These are phyloP conservation scores for Phoma sp. DNA, from an alignment of 2,329 filamentous ascomycete species.

Conservation along the genomic window DNA sequence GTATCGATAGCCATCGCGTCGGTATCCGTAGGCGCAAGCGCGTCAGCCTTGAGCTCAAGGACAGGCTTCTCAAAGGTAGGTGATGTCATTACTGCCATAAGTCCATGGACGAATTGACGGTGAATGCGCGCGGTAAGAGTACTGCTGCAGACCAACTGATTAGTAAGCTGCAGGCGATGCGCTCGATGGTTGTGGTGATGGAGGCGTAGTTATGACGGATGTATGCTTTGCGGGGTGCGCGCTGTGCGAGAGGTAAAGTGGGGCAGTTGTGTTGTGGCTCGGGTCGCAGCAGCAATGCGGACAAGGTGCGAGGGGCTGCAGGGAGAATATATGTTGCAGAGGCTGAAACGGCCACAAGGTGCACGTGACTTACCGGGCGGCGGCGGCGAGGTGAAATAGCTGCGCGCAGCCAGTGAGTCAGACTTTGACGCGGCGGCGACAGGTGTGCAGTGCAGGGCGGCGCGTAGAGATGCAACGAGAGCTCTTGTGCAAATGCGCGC, in stretches of 20 bases:
- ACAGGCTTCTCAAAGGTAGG: constrained; percentile 44
- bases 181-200: constrained; percentile 22
- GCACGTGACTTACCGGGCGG: constrained; percentile 46
- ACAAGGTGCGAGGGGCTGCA: constrained; percentile 27
- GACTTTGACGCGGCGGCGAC: constrained; percentile 29
- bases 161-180: constrained; percentile 23
- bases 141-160: constrained; percentile 21
- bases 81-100: constrained; percentile 51
- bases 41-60: constrained; percentile 59
- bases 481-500: constrained; percentile 29
- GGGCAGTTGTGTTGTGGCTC: constrained; percentile 25
- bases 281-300: constrained; percentile 19
- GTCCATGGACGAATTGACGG: constrained; percentile 41
- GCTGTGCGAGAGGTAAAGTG: constrained; percentile 20
- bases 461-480: constrained; percentile 24
- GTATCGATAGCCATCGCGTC: constrained; percentile 60
- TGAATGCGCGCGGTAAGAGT: constrained; percentile 28
- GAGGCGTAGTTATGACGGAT: constrained; percentile 24
- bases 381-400: constrained; percentile 31
- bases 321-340: constrained; percentile 30
- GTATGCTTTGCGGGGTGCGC: constrained; percentile 5
- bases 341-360: constrained; percentile 32
- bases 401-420: constrained; percentile 29
- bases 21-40: constrained; percentile 49
- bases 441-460: constrained; percentile 29